phyloP scores from a whole-genome alignment of 257 asterid species.

The Scutellaria baicalensis region DNA sequence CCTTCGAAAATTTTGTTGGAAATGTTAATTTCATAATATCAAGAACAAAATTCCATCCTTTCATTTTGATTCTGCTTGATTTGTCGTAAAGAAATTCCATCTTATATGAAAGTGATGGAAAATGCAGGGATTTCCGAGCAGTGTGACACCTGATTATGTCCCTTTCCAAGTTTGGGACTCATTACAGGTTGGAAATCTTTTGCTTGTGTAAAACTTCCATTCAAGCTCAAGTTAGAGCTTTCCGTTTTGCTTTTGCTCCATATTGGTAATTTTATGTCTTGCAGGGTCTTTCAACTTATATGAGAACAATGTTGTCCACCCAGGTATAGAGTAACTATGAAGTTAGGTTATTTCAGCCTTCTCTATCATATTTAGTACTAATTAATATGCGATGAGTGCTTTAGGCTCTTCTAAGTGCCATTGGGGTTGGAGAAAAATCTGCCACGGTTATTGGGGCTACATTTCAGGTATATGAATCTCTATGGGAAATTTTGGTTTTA shows the following conservation, averaged over 20 bases:
- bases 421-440: conserved; percentile 95
- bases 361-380: conserved; percentile 1
- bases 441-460: conserved; percentile 98
- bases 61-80: background rate
- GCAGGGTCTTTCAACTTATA: conserved; percentile 96
- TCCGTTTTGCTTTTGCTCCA: background rate
- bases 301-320: conserved; percentile 91
- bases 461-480: conserved; percentile 52
- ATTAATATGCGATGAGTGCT: conserved; percentile 1
- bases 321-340: conserved; percentile 41
- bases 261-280: background rate
- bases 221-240: background rate
- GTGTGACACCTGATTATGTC: conserved; percentile 83
- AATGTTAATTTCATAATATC: background rate
- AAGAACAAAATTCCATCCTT: background rate
- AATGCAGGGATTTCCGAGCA: conserved; percentile 88
- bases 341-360: background rate
- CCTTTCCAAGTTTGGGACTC: conserved; percentile 95
- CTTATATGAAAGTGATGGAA: conserved; percentile 3
- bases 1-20: background rate
- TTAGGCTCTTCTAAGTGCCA: conserved; percentile 94
- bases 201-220: background rate
- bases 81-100: background rate
- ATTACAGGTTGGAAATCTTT: conserved; percentile 54
- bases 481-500: background rate